Evolutionary conservation across 495 filamentous ascomycete genomes (phyloP), one percentile per base, ranked within the genome.

Genomic region (Annulohypoxylon nitens): DNA sequence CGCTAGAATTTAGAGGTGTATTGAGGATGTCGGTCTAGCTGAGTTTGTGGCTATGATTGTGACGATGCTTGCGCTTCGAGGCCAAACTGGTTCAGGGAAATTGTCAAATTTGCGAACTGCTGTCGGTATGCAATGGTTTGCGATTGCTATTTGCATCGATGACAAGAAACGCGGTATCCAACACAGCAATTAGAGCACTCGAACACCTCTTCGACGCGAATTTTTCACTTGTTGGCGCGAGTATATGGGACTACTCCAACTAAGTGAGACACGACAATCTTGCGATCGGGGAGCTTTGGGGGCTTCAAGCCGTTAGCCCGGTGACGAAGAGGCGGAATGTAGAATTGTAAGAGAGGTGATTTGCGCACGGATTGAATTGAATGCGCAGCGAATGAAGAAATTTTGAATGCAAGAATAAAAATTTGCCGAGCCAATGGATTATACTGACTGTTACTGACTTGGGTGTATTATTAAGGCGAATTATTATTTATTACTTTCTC

Each of bases 401-500:
- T 30, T 64, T 64, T 48, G 50, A 59, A 71, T 71, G 55, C 69
- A 26, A 71, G 37, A n/a, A 36, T 67, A 72, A 66, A 37, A 51
- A 63, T 33, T 57, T 67, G 62, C 50, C 64, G 41, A 18, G 50
- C 55, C 64, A 73, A 73, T 73, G 70, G 70, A 68, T 73, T 73
- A 73, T 73, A 68, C 64, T 47, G 43, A 47, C 43, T 47, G 16
- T 47, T 47, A 47, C 16, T 20, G 43, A 47, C 43, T 18, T 11
- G 54, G 45, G 8, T 54, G 30, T 54, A 54, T 64, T 68, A 53
- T 53, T 64, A 68, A 23, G 51, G 36, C 30, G 59, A 37, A 64
- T 59, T 58, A 67, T 73, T 67, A 73, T 43, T 60, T 60, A 41
- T 60, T 60, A 41, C 43, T 16, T 69, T 69, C 51, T 62, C 36